phyloP scores from a whole-genome alignment of 768 basidiomycete species.

The Dendrothele bispora region DNA sequence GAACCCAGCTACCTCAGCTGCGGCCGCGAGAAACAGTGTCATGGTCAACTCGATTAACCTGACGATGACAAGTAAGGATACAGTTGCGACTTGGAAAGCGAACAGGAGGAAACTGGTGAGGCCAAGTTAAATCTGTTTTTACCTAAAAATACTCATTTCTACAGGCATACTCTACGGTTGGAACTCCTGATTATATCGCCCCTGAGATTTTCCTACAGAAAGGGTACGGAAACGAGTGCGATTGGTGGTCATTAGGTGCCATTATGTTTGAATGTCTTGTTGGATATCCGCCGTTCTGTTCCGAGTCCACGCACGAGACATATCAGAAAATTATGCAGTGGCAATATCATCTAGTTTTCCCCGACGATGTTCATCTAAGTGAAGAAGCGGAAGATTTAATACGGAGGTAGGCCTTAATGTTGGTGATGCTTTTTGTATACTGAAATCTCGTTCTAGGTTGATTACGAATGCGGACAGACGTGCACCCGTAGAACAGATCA shows the following conservation, averaged over 20 bases:
- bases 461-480: conserved; percentile 84
- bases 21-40: conserved; percentile 83
- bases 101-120: conserved; percentile 91
- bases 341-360: conserved; percentile 82
- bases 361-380: conserved; percentile 92
- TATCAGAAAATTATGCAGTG: conserved; percentile 98
- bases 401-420: conserved; percentile 52
- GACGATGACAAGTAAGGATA: conserved; percentile 90
- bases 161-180: conserved; percentile 96
- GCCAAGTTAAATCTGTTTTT: conserved; percentile 3
- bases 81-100: conserved; percentile 98
- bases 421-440: conserved; percentile 3
- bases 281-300: conserved; percentile 94
- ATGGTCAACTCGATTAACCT: conserved; percentile 97
- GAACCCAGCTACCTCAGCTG: conserved; percentile 38
- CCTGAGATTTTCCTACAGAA: conserved; percentile 96
- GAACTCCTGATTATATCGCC: conserved; percentile 87
- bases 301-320: conserved; percentile 94
- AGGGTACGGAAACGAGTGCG: conserved; percentile 98
- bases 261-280: conserved; percentile 99
- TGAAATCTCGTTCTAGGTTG: conserved; percentile 44
- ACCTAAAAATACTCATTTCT: conserved; percentile 1
- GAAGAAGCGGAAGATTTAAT: conserved; percentile 90
- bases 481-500: conserved; percentile 82
- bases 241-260: conserved; percentile 99